Base-by-base conservation (phyloP, 768 basidiomycete genomes). In the Holtermanniella nyarrowii region DNA sequence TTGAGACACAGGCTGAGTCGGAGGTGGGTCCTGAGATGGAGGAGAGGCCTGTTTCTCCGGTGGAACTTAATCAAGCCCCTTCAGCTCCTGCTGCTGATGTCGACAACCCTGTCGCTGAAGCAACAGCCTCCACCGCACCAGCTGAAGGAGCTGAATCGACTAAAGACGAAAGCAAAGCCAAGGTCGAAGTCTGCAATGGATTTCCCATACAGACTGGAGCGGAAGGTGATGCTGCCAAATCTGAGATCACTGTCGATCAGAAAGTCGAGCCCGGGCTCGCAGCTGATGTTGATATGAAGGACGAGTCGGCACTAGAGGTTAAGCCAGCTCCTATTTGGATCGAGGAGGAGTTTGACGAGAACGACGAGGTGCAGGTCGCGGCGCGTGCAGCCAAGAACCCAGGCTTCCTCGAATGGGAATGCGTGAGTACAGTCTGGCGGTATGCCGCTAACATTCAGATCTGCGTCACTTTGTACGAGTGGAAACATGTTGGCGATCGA, bases 381-480 rank as follows among this genome's bases (percentile, higher is more conserved):
- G 60, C 51, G 0, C 50, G 51, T 41, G 59, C 57, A 42, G 56
- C 65, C 21, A 49, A 48, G 3, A 57, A 59, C 31, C 48, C 55
- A 18, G 59, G 55, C 1, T 69, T 58, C 42, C 45, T 87, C 39
- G 89, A 93, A 70, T 96, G 91, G 90, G 87, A 93, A 75, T 85
- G 85, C 61, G 90, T 88, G 53, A 62, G 70, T 65, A 27, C n/a
- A 13, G 37, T 4, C 16, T 24, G 12, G 14, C 27, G 10, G 42
- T 21, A 7, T 5, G 41, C 54, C 53, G 22, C 59, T 44, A 23
- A 21, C 31, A 21, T 27, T 46, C 56, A 91, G 88, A 80, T 91
- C 57, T 89, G 87, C 62, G 80, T 83, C 4, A 85, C 84, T 14
- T 76, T 88, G 2, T 74, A 78, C 12, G 88, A 96, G 57, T 96